phyloP scores from a whole-genome alignment of 1,284 basidiomycete genomes.

The Cryptococcus sp. region DNA sequence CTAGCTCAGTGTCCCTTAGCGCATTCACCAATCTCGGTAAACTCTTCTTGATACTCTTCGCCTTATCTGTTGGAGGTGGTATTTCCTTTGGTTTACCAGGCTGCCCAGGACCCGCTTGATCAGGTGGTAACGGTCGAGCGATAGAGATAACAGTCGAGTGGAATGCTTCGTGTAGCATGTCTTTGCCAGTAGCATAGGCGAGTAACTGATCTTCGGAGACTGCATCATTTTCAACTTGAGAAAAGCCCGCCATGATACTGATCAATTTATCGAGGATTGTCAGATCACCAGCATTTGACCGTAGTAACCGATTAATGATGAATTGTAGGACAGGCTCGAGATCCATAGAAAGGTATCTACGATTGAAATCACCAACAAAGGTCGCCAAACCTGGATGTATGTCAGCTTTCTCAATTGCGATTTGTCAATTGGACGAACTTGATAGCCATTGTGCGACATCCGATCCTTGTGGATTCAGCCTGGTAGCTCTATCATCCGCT shows the following conservation, averaged over 20 bases:
- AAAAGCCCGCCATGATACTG: conserved; percentile 91
- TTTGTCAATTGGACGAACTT: conserved; percentile 57
- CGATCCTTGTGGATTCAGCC: conserved; percentile 88
- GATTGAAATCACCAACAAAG: conserved; percentile 88
- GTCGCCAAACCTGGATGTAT: conserved; percentile 10
- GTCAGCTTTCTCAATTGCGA: conserved; percentile 2
- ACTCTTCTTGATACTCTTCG: conserved; percentile 34
- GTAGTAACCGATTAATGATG: conserved; percentile 82
- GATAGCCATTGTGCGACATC: conserved; percentile 86
- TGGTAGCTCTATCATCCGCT: conserved; percentile 74
- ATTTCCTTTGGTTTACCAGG: not conserved
- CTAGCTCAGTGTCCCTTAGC: conserved; percentile 66
- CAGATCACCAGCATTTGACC: conserved; percentile 79
- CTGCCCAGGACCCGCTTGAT: not conserved
- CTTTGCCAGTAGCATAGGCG: conserved; percentile 84
- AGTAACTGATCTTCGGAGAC: conserved; percentile 81
- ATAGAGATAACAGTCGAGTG: conserved; percentile 45
- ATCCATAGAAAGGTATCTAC: conserved; percentile 72
- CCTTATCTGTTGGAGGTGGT: conserved; percentile 19
- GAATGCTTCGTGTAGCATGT: conserved; percentile 75
- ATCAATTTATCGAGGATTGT: conserved; percentile 88
- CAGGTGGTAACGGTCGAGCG: conserved; percentile 17
- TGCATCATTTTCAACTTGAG: conserved; percentile 68
- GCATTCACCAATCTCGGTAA: conserved; percentile 61
- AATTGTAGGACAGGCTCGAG: conserved; percentile 81